Conservation (phyloP, 1,284 basidiomycete genomes). For the Leccinum solheimii region DNA sequence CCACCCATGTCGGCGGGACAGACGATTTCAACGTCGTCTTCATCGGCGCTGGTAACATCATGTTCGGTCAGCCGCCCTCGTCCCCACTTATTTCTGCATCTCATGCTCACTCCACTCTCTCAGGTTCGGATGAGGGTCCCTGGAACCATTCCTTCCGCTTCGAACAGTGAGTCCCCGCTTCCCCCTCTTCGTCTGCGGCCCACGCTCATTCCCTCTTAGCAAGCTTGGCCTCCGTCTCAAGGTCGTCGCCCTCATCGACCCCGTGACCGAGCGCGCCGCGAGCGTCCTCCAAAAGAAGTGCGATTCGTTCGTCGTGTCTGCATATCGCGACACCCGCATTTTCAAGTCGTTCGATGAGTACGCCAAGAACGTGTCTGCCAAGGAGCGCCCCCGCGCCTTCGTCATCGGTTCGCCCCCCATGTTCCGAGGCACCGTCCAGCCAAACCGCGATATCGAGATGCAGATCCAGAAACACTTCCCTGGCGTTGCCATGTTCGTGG, state of each 20-base stretch:
- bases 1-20: constrained; percentile 53
- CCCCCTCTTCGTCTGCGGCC: background rate
- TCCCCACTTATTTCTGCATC: constrained; percentile 1
- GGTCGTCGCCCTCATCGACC: constrained; percentile 93
- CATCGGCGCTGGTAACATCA: constrained; percentile 91
- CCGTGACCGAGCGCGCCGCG: constrained; percentile 79
- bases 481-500: constrained; percentile 88
- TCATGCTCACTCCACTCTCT: constrained; percentile 11
- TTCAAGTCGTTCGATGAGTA: constrained; percentile 91
- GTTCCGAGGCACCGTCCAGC: constrained; percentile 80
- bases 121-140: constrained; percentile 83
- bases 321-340: constrained; percentile 89
- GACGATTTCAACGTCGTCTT: constrained; percentile 89
- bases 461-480: constrained; percentile 91
- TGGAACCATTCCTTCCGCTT: constrained; percentile 97
- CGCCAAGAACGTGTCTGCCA: constrained; percentile 64
- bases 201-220: constrained; percentile 43
- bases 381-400: constrained; percentile 70
- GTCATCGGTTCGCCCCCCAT: constrained; percentile 93
- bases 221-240: constrained; percentile 97
- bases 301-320: constrained; percentile 90
- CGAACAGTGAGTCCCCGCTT: constrained; percentile 64
- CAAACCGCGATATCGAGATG: constrained; percentile 87
- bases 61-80: constrained; percentile 67
- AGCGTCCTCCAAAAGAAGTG: constrained; percentile 88